phyloP scores from a whole-genome alignment of 129 eudicot species.

The Lactuca saligna region DNA sequence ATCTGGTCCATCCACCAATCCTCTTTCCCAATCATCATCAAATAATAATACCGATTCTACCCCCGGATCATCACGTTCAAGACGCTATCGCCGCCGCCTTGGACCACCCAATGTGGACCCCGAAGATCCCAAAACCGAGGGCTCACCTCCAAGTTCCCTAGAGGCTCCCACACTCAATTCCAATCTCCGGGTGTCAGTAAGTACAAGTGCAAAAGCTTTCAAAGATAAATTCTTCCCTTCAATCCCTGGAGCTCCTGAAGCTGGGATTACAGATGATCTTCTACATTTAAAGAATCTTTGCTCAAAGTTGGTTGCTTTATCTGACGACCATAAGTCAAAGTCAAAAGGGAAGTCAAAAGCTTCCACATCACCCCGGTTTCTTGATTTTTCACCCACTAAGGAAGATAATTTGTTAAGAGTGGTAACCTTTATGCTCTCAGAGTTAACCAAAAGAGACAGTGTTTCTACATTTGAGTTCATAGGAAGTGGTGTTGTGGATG shows the following conservation, averaged over 20 bases:
- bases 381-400: conserved; percentile 49
- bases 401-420: conserved; percentile 62
- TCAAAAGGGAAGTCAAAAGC: conserved; percentile 70
- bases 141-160: conserved; percentile 51
- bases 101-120: conserved; percentile 44
- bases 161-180: conserved; percentile 51
- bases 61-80: conserved; percentile 59
- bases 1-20: conserved; percentile 32
- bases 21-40: conserved; percentile 32
- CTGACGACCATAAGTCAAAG: conserved; percentile 55
- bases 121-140: conserved; percentile 54
- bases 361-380: conserved; percentile 29
- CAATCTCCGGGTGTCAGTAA: conserved; percentile 55
- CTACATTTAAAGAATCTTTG: conserved; percentile 74
- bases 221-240: conserved; percentile 84
- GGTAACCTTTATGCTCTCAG: conserved; percentile 57
- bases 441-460: conserved; percentile 74
- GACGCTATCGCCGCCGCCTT: conserved; percentile 62
- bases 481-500: conserved; percentile 81
- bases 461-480: conserved; percentile 85
- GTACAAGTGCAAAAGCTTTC: conserved; percentile 66
- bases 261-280: conserved; percentile 80
- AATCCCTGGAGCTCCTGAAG: conserved; percentile 53
- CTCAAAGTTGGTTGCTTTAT: conserved; percentile 42
- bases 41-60: conserved; percentile 64